Conservation (phyloP, 176 grass and related monocot species). For the Aechmea fasciata region DNA sequence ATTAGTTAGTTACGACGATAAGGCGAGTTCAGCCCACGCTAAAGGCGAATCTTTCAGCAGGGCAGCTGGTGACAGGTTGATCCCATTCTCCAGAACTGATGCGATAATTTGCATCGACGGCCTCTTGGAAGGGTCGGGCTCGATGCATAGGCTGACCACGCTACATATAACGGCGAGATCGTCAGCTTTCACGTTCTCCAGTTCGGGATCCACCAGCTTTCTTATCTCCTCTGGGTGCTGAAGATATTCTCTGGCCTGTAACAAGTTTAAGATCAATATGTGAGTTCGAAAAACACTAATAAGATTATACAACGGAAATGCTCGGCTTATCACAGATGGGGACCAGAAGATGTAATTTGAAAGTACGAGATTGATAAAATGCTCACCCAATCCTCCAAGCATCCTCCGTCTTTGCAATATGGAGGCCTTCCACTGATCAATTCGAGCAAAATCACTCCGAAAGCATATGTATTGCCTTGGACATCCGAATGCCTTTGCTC, state of each 20-base stretch:
- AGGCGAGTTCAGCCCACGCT: conserved; percentile 78
- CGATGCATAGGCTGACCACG: conserved; percentile 75
- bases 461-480: conserved; percentile 67
- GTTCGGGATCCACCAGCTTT: conserved; percentile 59
- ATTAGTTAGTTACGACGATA: conserved; percentile 42
- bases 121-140: conserved; percentile 70
- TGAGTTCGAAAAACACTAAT: not conserved
- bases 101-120: conserved; percentile 88
- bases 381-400: conserved; percentile 76
- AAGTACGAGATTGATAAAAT: not conserved
- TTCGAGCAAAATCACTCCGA: conserved; percentile 85
- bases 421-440: conserved; percentile 86
- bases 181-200: conserved; percentile 37
- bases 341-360: not conserved
- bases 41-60: conserved; percentile 75
- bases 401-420: conserved; percentile 85
- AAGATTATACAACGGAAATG: not conserved
- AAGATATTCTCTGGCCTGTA: conserved; percentile 57
- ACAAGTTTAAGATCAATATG: not conserved
- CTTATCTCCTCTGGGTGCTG: conserved; percentile 66
- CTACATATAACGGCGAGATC: conserved; percentile 70
- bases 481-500: conserved; percentile 56
- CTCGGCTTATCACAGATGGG: not conserved
- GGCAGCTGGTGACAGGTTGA: conserved; percentile 52
- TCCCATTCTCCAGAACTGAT: conserved; percentile 60